phyloP scores from a whole-genome alignment of 2,329 filamentous ascomycete species.

The Emmonsia crescens region DNA sequence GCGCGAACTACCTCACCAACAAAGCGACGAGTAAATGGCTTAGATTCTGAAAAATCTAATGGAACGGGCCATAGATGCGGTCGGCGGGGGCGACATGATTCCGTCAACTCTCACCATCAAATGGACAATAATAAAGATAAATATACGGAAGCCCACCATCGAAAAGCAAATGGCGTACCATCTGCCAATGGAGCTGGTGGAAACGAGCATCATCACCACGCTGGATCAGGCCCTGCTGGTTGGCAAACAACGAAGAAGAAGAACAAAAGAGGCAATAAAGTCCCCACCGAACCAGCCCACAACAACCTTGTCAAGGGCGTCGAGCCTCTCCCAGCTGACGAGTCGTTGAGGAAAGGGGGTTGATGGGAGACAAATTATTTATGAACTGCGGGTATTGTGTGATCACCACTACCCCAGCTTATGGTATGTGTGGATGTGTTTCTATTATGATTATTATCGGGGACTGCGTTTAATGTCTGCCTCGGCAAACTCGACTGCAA shows the following conservation, averaged over 20 bases:
- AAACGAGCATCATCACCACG: constrained; percentile 14
- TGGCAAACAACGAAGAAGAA: constrained; percentile 38
- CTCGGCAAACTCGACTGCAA: not conserved
- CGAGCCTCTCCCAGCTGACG: constrained; percentile 33
- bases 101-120: constrained; percentile 8
- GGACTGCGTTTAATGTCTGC: not conserved
- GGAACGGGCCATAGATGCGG: constrained; percentile 26
- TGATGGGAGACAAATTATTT: constrained; percentile 17
- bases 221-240: constrained; percentile 15
- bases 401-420: not conserved
- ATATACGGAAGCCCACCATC: constrained; percentile 18
- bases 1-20: constrained; percentile 19
- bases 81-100: constrained; percentile 25
- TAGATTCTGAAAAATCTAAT: constrained; percentile 26
- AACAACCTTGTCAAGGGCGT: constrained; percentile 20
- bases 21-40: constrained; percentile 23
- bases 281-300: constrained; percentile 22
- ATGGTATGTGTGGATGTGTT: not conserved
- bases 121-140: constrained; percentile 22
- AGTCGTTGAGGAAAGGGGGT: constrained; percentile 36
- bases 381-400: not conserved
- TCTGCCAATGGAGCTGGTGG: constrained; percentile 10
- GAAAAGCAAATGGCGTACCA: constrained; percentile 24
- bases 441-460: not conserved
- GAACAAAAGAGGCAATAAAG: constrained; percentile 28